Conservation (phyloP, 768 basidiomycete species). For the Krasilnikovozyma curviuscula region DNA sequence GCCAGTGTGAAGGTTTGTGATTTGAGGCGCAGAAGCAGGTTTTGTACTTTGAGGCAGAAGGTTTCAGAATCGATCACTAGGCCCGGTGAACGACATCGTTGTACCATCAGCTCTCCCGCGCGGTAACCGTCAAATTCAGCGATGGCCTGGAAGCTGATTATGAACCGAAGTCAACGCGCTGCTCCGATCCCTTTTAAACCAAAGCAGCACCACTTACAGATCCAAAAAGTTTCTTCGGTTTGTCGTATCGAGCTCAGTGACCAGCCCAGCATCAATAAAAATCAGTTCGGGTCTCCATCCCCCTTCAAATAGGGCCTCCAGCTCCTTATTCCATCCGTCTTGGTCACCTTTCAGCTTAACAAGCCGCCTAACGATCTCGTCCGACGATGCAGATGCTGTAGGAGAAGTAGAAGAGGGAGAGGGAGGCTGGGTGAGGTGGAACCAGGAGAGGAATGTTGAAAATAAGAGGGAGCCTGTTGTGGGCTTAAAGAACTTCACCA, state of each 20-base stretch:
- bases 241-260: conserved; percentile 61
- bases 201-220: conserved; percentile 27
- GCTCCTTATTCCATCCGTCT: conserved; percentile 48
- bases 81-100: conserved; percentile 77
- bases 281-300: conserved; percentile 88
- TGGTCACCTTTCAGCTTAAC: conserved; percentile 36
- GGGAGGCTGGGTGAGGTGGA: conserved; percentile 14
- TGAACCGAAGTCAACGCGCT: neutral
- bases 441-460: conserved; percentile 37
- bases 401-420: conserved; percentile 31
- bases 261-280: conserved; percentile 88
- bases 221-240: conserved; percentile 89
- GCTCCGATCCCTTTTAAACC: too few relatives aligned
- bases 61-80: conserved; percentile 79
- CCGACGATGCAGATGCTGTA: conserved; percentile 20
- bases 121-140: conserved; percentile 89
- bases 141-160: conserved; percentile 52
- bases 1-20: conserved; percentile 91
- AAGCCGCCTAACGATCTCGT: conserved; percentile 49
- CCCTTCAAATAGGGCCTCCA: conserved; percentile 39
- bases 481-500: conserved; percentile 74
- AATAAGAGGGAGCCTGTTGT: conserved; percentile 47
- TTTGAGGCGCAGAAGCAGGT: conserved; percentile 79
- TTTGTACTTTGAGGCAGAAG: conserved; percentile 94
- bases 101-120: conserved; percentile 86